Percentiles rank a stretch among this genome's conserved stretches.
phyloP scores from a whole-genome alignment of 495 filamentous ascomycete species.

The Terfezia claveryi region DNA sequence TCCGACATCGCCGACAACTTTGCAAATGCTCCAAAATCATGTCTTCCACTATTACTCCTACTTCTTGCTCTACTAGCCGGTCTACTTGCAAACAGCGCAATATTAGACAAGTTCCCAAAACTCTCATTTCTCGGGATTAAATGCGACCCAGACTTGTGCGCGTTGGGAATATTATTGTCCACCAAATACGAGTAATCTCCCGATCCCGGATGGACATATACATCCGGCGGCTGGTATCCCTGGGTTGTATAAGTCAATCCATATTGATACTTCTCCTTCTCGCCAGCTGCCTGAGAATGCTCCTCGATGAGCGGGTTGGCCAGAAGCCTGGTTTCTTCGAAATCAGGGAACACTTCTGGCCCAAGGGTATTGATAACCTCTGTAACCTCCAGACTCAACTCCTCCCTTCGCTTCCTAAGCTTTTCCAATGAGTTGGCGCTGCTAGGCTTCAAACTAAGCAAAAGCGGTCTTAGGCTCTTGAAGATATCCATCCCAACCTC shows the following conservation, averaged over 20 bases:
- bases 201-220: slow-evolving; percentile 1
- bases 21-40: slow-evolving; percentile 30
- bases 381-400: slow-evolving; percentile 63
- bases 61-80: slow-evolving; percentile 50
- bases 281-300: no score
- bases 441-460: slow-evolving; percentile 69
- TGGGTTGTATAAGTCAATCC: neutral
- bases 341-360: slow-evolving; percentile 92
- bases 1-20: slow-evolving; percentile 46
- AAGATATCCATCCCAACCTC: slow-evolving; percentile 95
- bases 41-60: slow-evolving; percentile 38
- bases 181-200: slow-evolving; percentile 6
- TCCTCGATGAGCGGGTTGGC: no score
- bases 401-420: slow-evolving; percentile 47
- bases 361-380: slow-evolving; percentile 86
- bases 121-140: slow-evolving; percentile 69
- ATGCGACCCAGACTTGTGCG: neutral
- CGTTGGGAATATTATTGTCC: slow-evolving; percentile 1
- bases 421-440: slow-evolving; percentile 65
- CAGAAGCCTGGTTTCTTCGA: slow-evolving; percentile 31
- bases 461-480: slow-evolving; percentile 77
- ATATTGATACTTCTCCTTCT: slow-evolving; percentile 6
- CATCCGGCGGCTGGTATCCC: neutral
- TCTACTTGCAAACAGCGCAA: slow-evolving; percentile 72
- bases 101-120: slow-evolving; percentile 65